These are phyloP conservation scores for Alnus glutinosa DNA, from an alignment of 306 rosid genomes.

Conservation along the genomic window DNA sequence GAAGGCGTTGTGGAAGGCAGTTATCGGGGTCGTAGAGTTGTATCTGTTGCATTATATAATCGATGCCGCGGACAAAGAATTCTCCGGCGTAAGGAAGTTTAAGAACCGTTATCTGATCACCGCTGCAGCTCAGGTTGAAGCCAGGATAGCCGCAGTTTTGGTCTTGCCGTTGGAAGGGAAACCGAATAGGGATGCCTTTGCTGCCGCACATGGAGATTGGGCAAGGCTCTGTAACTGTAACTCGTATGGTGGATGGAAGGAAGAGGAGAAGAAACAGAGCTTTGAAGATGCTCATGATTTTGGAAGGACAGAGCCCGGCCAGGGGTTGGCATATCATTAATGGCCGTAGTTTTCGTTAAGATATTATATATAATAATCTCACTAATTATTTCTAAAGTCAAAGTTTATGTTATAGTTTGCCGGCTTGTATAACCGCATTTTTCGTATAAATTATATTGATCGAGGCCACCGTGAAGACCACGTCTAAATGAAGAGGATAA, in stretches of 20 bases:
- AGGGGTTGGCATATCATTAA: conserved; percentile 10
- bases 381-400: conserved; percentile 36
- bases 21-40: conserved; percentile 51
- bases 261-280: conserved; percentile 35
- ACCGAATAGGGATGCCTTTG: conserved; percentile 40
- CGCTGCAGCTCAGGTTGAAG: conserved; percentile 53
- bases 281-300: conserved; percentile 36
- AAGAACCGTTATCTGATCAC: conserved; percentile 32
- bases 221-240: conserved; percentile 38
- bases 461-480: too few species aligned
- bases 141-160: conserved; percentile 63
- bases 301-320: conserved; percentile 26
- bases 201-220: conserved; percentile 37
- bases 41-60: conserved; percentile 49
- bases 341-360: not conserved
- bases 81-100: conserved; percentile 48
- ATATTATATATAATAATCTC: conserved; percentile 8
- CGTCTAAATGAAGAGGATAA: too few species aligned
- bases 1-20: conserved; percentile 62
- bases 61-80: conserved; percentile 48
- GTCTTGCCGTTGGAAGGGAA: conserved; percentile 55
- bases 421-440: conserved; percentile 21
- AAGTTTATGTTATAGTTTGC: conserved; percentile 16
- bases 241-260: conserved; percentile 31
- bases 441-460: not conserved